Evolutionary conservation across 2,329 filamentous ascomycete species (phyloP), one percentile per base, ranked within the genome.

Genomic region (Aureobasidium lini): DNA sequence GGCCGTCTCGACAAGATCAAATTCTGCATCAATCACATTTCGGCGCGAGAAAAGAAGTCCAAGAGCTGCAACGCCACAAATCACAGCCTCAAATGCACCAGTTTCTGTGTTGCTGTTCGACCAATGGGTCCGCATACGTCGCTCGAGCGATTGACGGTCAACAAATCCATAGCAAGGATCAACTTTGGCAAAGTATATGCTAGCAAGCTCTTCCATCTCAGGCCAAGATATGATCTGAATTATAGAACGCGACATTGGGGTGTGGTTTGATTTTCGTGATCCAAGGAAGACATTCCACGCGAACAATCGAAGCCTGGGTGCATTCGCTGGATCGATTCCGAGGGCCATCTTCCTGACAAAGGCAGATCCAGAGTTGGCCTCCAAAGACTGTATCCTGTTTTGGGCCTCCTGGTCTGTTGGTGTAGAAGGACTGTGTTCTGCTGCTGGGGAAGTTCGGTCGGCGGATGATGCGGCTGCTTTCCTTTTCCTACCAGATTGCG

Each of bases 341-440:
- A 82, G 71, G 0, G 78, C 81, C 37, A 84, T 69, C 23, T 76
- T 74, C 57, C 80, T 71, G 8, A 82, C 76, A 65, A 84, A 84
- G 0, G 81, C 80, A 0, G 81, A 78, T 0, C 80, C 81, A 0
- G 81, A 83, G 62, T 84, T 84, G 37, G 79, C 81, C 62, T 84
- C 80, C 3, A 83, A 69, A 0, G 79, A 79, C 5, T 71, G 71
- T 44, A 75, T 60, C 16, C 57, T 32, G 31, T 43, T 53, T 36
- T 61, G 62, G 32, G 23, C 57, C 48, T 32, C 47, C 18, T 44
- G 32, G 37, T 54, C 60, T 48, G 32, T 44, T 31, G 39, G 46
- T 32, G 56, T 42, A 1, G 43, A 13, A 53, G 46, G 47, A 49
- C 42, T 40, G 57, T 44, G 43, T 31, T 50, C 56, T 18, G 53